Evolutionary conservation across 1,284 basidiomycete species (phyloP).

Genomic region (Vanrija pseudolonga): DNA sequence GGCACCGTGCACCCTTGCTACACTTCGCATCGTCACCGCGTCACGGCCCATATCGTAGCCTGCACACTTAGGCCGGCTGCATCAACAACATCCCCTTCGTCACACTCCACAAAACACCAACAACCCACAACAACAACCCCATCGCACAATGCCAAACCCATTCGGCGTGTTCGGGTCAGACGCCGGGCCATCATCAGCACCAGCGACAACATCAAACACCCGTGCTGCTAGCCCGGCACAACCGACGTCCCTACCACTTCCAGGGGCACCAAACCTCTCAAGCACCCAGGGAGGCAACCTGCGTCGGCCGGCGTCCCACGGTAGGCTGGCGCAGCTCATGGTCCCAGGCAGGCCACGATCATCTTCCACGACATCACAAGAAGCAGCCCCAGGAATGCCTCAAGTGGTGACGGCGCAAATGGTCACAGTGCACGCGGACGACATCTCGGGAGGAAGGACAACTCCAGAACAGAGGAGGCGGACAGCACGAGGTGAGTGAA

Average conservation of each 20-base stretch:
- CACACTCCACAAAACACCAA: too few relatives aligned
- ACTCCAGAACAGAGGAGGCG: slow-evolving; percentile 42
- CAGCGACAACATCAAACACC: background rate
- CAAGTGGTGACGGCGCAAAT: too few relatives aligned
- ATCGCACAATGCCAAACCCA: slow-evolving; percentile 7
- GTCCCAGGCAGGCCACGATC: slow-evolving; percentile 18
- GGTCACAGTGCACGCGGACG: slow-evolving; percentile 29
- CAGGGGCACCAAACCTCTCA: background rate
- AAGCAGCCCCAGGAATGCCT: too few relatives aligned
- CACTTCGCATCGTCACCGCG: background rate
- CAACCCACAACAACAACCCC: background rate
- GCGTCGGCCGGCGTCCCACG: slow-evolving; percentile 34
- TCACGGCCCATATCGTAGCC: too few relatives aligned
- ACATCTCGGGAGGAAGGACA: slow-evolving; percentile 27
- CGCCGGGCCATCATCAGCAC: background rate
- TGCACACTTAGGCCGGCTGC: too few relatives aligned
- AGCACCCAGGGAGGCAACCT: slow-evolving; percentile 12
- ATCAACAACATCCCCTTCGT: slow-evolving; percentile 11
- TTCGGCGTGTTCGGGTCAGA: slow-evolving; percentile 6
- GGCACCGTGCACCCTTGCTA: slow-evolving; percentile 1
- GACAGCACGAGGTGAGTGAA: slow-evolving; percentile 33
- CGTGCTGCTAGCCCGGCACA: background rate
- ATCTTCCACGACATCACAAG: too few relatives aligned
- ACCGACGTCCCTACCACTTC: background rate
- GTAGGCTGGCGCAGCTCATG: slow-evolving; percentile 39